phyloP scores from a whole-genome alignment of 352 stramenopile species.

The Achlya hypogyna region DNA sequence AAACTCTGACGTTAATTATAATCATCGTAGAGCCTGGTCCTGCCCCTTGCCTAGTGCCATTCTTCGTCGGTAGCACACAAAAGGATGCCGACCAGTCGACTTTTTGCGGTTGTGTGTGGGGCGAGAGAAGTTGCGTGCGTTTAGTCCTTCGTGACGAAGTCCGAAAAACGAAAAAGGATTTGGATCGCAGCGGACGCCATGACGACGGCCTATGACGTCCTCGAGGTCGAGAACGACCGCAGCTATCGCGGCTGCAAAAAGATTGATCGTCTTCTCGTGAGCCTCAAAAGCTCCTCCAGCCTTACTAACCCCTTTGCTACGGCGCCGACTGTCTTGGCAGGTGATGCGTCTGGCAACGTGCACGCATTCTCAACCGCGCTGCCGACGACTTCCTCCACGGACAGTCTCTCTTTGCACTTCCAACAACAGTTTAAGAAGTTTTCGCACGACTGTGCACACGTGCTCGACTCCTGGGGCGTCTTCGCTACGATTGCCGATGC shows the following conservation, averaged over 20 bases:
- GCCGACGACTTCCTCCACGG: slow-evolving; percentile 18
- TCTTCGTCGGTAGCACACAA: too few species aligned
- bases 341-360: slow-evolving; percentile 43
- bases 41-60: too few species aligned
- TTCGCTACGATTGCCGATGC: slow-evolving; percentile 45
- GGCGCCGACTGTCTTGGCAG: slow-evolving; percentile 47
- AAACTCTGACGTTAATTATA: too few species aligned
- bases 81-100: neutral
- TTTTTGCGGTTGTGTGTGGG: neutral
- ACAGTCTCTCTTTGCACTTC: slow-evolving; percentile 30
- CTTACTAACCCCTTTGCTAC: slow-evolving; percentile 21
- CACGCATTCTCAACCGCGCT: slow-evolving; percentile 36
- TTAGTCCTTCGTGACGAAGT: neutral
- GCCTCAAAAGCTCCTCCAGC: slow-evolving; percentile 29
- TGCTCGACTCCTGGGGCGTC: slow-evolving; percentile 65
- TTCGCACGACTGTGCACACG: slow-evolving; percentile 37
- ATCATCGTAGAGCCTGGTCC: too few species aligned
- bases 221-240: slow-evolving; percentile 44
- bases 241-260: slow-evolving; percentile 30
- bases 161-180: neutral
- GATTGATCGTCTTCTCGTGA: slow-evolving; percentile 25
- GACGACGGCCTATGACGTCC: slow-evolving; percentile 32
- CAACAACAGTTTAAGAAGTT: slow-evolving; percentile 55
- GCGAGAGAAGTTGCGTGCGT: neutral
- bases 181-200: neutral